Evolutionary conservation across 768 basidiomycete genomes (phyloP), one percentile per base, ranked within the genome.

Genomic region (Pluteus cervinus): DNA sequence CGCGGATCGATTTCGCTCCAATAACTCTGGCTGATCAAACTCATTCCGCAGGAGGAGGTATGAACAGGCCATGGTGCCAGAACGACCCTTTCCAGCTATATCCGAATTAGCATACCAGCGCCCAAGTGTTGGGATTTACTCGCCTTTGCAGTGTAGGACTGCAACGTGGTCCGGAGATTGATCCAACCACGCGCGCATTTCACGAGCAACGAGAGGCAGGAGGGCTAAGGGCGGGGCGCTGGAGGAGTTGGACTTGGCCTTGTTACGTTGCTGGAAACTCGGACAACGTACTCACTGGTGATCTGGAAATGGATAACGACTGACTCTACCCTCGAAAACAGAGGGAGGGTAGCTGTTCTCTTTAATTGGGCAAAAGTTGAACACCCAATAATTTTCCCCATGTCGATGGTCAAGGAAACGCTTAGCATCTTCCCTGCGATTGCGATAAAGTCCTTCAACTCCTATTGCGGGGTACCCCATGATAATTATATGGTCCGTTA

Each of bases 61-160:
- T 7, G 31, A 14, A 15, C 89, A 89, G 0, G 88, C 85, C 45
- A 92, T 72, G 0, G 85, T 90, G 7, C 90, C 90, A 0, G 88
- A 90, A 37, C 89, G 71, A 10, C 88, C 88, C 56, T 92, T 84
- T 0, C 85, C 83, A 36, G 83, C 84, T 85, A 37, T 12, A 24
- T 16, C 15, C 2, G 6, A 34, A 9, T 18, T 11, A 21, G 18
- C 11, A 29, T 18, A 5, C 23, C 7, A 32, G 18, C 15, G n/a
- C 2, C 15, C 11, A 29, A 16, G 17, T 37, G 12, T 33, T 36
- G 20, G 15, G 24, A 17, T 11, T 14, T 26, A 33, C 37, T 24
- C 53, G 76, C 86, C 89, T 75, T 92, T 92, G 56, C 89, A 92
- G 48, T 92, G 90, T 1, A 92, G 66, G 4, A 90, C 89, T 3